Conservation (phyloP, 2,329 filamentous ascomycete genomes). For the Colletotrichum karsti region DNA sequence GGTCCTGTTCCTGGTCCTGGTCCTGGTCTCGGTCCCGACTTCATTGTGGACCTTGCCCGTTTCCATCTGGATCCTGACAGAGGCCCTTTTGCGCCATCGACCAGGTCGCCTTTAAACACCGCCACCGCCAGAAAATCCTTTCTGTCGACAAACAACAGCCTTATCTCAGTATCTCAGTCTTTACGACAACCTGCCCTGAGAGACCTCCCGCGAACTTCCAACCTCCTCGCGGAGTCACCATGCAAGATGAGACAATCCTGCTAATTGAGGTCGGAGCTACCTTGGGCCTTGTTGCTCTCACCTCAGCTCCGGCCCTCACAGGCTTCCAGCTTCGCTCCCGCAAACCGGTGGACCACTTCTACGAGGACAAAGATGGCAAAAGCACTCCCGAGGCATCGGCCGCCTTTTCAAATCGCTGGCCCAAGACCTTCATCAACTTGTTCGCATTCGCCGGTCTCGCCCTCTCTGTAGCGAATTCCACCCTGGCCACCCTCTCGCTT, state of each 20-base stretch:
- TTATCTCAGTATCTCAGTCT: not conserved
- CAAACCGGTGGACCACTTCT: slow-evolving; percentile 54
- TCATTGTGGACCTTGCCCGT: slow-evolving; percentile 7
- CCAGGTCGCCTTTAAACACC: not conserved
- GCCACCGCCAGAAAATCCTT: slow-evolving; percentile 7
- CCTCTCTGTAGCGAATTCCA: slow-evolving; percentile 63
- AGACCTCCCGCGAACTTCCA: not conserved
- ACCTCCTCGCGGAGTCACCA: slow-evolving; percentile 1
- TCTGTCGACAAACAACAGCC: not conserved
- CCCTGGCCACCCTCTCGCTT: slow-evolving; percentile 54
- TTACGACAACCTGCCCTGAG: not conserved
- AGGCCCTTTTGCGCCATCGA: not conserved
- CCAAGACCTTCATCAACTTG: slow-evolving; percentile 63
- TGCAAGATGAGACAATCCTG: slow-evolving; percentile 25
- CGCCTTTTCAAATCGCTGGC: slow-evolving; percentile 67
- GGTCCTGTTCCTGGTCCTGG: no score
- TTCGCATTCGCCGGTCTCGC: slow-evolving; percentile 63
- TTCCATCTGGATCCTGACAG: not conserved
- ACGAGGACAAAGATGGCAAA: slow-evolving; percentile 75
- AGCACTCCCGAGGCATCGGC: slow-evolving; percentile 70
- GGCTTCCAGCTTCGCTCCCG: slow-evolving; percentile 45
- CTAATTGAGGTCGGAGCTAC: slow-evolving; percentile 34
- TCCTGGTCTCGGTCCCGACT: no score
- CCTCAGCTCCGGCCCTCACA: slow-evolving; percentile 46
- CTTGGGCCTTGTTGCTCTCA: slow-evolving; percentile 43